Conservation (phyloP, 2,329 filamentous ascomycete genomes). For the Fusarium bulbicola region DNA sequence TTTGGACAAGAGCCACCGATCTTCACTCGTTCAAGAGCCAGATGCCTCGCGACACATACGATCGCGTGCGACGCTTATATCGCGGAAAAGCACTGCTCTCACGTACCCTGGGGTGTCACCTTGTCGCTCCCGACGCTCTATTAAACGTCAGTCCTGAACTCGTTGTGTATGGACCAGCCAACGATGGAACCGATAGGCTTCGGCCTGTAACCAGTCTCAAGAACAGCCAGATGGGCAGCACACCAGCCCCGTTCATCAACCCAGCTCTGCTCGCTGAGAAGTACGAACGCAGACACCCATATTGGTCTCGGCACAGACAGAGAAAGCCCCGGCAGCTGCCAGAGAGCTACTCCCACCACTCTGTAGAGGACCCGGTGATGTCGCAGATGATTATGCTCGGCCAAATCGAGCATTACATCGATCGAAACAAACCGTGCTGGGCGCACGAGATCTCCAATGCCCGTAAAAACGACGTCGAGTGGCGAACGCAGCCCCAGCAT, state of each 20-base stretch:
- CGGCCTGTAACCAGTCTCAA: background rate
- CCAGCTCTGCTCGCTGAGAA: background rate
- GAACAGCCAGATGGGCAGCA: background rate
- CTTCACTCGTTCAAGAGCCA: background rate
- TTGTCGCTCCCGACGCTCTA: background rate
- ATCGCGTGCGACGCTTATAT: background rate
- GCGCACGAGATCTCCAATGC: background rate
- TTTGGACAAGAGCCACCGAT: background rate
- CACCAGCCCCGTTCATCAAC: background rate
- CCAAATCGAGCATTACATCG: background rate
- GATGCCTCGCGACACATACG: background rate
- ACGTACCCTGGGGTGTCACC: background rate
- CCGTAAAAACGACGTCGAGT: background rate
- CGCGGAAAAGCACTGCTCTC: background rate
- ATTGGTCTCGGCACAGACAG: background rate
- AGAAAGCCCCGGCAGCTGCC: background rate
- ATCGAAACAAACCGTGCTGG: background rate
- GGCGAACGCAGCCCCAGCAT: background rate
- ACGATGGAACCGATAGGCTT: background rate
- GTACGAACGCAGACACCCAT: background rate
- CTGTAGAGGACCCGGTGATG: background rate
- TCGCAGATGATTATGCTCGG: background rate
- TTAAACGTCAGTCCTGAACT: background rate
- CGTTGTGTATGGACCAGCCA: background rate
- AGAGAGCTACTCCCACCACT: background rate